Conservation (phyloP, 768 basidiomycete species). For the Gautieria morchelliformis region DNA sequence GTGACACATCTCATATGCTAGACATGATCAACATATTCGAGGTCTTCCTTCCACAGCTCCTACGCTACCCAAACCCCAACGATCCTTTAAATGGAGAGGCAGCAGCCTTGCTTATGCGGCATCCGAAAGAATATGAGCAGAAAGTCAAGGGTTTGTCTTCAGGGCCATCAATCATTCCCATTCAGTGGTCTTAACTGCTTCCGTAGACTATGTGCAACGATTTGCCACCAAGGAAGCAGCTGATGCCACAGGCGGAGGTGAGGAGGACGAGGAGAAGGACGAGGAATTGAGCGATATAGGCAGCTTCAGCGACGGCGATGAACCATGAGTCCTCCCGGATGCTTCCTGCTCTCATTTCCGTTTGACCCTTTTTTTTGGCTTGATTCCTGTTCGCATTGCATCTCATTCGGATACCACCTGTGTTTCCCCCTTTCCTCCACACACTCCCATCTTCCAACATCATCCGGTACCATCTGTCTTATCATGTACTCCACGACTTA, state of each 20-base stretch:
- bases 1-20: constrained; percentile 21
- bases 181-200: background rate
- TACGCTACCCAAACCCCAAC: constrained; percentile 97
- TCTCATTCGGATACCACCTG: constrained; percentile 8
- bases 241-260: constrained; percentile 53
- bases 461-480: background rate
- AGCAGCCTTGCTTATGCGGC: constrained; percentile 92
- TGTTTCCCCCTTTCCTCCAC: background rate
- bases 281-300: constrained; percentile 85
- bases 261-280: constrained; percentile 56
- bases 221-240: constrained; percentile 88
- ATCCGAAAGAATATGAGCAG: constrained; percentile 89
- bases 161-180: background rate
- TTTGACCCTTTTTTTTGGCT: background rate
- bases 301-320: constrained; percentile 61
- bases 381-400: constrained; percentile 11
- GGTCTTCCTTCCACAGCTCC: constrained; percentile 90
- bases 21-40: constrained; percentile 99
- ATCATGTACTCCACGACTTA: background rate
- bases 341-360: background rate
- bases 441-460: background rate
- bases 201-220: constrained; percentile 87
- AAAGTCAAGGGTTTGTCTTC: constrained; percentile 74
- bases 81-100: constrained; percentile 98
- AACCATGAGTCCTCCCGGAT: constrained; percentile 1